Evolutionary conservation across 2,329 filamentous ascomycete species (phyloP).

Genomic region (Ophiostoma sp.): DNA sequence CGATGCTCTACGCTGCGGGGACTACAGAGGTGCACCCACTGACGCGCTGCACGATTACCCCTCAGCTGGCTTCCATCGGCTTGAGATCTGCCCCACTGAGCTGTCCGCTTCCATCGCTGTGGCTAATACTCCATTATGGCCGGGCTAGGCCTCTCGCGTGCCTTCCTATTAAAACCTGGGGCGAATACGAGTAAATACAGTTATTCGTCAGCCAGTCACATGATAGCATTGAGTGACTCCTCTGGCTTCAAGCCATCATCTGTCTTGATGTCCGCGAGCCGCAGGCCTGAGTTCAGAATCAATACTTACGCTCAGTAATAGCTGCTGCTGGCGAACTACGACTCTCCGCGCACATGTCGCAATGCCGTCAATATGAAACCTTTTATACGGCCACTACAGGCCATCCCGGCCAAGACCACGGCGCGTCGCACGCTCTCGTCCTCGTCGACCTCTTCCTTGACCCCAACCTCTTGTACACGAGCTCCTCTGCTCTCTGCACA

Average conservation of each 20-base stretch:
- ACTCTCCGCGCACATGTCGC: conserved; percentile 5
- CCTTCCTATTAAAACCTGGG: neutral
- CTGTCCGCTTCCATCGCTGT: neutral
- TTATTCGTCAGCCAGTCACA: neutral
- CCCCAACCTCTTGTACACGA: neutral
- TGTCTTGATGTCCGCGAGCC: too few species aligned
- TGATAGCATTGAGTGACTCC: neutral
- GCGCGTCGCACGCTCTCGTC: neutral
- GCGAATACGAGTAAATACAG: neutral
- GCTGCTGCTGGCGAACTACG: too few species aligned
- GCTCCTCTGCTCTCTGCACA: neutral
- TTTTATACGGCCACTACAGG: conserved; percentile 38
- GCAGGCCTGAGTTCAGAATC: too few species aligned
- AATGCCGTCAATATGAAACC: conserved; percentile 45
- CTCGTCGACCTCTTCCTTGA: neutral
- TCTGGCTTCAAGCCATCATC: neutral
- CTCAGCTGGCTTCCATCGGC: conserved; percentile 13
- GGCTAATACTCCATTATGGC: neutral
- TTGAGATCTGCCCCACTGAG: conserved; percentile 8
- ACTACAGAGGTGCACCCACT: conserved; percentile 5
- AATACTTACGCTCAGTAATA: too few species aligned
- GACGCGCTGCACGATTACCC: conserved; percentile 17
- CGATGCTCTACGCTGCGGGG: neutral
- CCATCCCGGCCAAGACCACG: conserved; percentile 29
- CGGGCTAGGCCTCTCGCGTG: neutral